Conservation (phyloP, 352 stramenopile genomes). For the Achlya hypogyna region DNA sequence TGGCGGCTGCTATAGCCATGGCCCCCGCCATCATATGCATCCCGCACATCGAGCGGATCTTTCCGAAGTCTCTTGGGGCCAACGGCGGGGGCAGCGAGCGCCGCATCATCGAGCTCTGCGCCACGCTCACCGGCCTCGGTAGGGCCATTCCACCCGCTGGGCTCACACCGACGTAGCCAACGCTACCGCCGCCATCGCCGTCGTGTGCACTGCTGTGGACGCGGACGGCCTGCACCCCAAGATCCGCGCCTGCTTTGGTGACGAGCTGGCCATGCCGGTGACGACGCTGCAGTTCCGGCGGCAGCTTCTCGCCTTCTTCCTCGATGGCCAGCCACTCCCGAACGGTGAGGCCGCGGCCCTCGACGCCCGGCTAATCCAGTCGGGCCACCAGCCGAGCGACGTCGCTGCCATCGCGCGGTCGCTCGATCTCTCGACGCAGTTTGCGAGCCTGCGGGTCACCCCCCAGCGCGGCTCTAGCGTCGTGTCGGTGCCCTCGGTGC, state of each 20-base stretch:
- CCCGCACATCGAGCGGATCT: conserved; percentile 69
- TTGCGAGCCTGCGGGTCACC: neutral
- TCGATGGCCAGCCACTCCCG: neutral
- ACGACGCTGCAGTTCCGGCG: conserved; percentile 39
- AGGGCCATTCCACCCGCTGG: too few species aligned
- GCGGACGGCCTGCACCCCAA: conserved; percentile 44
- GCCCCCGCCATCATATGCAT: conserved; percentile 59
- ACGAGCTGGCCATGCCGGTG: conserved; percentile 67
- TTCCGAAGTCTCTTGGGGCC: conserved; percentile 56
- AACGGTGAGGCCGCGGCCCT: neutral
- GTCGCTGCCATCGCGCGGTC: conserved; percentile 41
- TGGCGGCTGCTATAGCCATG: conserved; percentile 64
- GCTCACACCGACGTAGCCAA: too few species aligned
- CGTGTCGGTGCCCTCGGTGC: conserved; percentile 34
- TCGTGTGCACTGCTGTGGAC: conserved; percentile 58
- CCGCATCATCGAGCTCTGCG: conserved; percentile 48
- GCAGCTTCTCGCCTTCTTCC: neutral
- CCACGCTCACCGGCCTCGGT: conserved; percentile 50
- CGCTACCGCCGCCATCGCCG: conserved; percentile 26
- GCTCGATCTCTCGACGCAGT: neutral
- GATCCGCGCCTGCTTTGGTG: conserved; percentile 64
- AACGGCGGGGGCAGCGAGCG: conserved; percentile 41
- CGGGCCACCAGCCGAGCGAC: conserved; percentile 69
- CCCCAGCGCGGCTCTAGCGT: neutral
- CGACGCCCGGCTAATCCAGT: conserved; percentile 41